Evolutionary conservation across 768 basidiomycete genomes (phyloP), one percentile per base, ranked within the genome.

Genomic region (Russula lepida): DNA sequence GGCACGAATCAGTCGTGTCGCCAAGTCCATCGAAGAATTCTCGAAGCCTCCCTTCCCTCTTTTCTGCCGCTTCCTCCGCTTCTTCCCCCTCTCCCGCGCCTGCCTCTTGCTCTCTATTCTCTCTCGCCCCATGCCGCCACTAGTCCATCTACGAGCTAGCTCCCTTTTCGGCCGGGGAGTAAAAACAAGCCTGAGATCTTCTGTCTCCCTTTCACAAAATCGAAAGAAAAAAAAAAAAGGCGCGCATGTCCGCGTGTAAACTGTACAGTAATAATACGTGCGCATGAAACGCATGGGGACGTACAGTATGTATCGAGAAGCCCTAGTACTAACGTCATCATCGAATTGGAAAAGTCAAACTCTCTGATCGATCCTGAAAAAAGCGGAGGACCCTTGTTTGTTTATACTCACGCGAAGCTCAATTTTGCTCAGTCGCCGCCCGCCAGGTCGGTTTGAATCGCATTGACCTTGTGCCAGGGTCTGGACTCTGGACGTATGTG

Each of bases 1-100:
- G 1, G 11, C 32, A 32, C 11, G 32, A 6, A n/a, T n/a, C n/a
- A n/a, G n/a, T n/a, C n/a, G n/a, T n/a, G n/a, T n/a, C n/a, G 19
- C 9, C 33, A n/a, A 25, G 23, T 52, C 51, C 43, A 35, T 51
- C 57, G 30, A 39, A 43, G 50, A 59, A 33, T 59, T 59, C 49
- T 50, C 56, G 48, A 58, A 58, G 48, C 19, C n/a, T 25, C 27
- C 6, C 12, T 27, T 37, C 15, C 23, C 46, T 33, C 30, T 21
- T 27, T 33, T 13, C 25, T 49, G 6, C 21, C 17, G 9, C 25
- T 11, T 8, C n/a, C 25, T 21, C 25, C 39, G 11, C 19, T n/a
- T 11, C 50, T 21, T 21, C 8, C n/a, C n/a, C 30, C 9, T 2
- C 32, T 8, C 32, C 32, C 32, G 32, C 19, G 17, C n/a, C 30